Evolutionary conservation across 2,329 filamentous ascomycete species (phyloP).

Genomic region (Pseudofabraea citricarpa): DNA sequence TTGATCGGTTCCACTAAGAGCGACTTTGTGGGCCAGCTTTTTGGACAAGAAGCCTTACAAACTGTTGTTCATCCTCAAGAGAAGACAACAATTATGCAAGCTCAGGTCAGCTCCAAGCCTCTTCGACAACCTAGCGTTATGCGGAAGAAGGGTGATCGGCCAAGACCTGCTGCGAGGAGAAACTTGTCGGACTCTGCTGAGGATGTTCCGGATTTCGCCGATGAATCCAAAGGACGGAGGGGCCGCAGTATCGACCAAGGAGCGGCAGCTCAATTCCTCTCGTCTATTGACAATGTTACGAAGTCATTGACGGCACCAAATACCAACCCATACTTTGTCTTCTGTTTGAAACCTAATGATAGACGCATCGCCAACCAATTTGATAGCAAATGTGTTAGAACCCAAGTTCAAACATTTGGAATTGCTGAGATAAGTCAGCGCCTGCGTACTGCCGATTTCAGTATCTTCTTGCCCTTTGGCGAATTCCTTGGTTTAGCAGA

Average conservation of each 20-base stretch:
- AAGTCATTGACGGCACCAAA: conserved; percentile 78
- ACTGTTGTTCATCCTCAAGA: conserved; percentile 93
- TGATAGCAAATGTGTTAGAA: conserved; percentile 95
- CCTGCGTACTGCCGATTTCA: conserved; percentile 89
- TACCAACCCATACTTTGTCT: conserved; percentile 92
- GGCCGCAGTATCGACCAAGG: conserved; percentile 63
- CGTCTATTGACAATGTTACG: conserved; percentile 83
- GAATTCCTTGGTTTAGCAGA: conserved; percentile 91
- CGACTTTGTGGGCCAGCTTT: conserved; percentile 82
- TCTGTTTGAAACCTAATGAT: conserved; percentile 96
- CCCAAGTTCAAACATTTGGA: conserved; percentile 90
- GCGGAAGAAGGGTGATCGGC: conserved; percentile 57
- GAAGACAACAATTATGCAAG: conserved; percentile 86
- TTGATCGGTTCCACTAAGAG: conserved; percentile 85
- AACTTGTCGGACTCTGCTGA: conserved; percentile 29
- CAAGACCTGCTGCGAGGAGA: conserved; percentile 29
- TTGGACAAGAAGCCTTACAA: conserved; percentile 92
- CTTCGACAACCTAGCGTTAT: conserved; percentile 91
- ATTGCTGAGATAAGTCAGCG: conserved; percentile 96
- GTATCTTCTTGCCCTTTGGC: conserved; percentile 88
- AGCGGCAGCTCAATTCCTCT: conserved; percentile 86
- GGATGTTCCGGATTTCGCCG: conserved; percentile 42
- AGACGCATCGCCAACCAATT: conserved; percentile 97
- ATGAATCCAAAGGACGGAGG: conserved; percentile 33
- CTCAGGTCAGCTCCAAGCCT: conserved; percentile 92